Percentiles rank a stretch among this genome's conserved stretches.
Evolutionary conservation across 805 yeast genomes (phyloP).

Genomic region (Komagataella populi): DNA sequence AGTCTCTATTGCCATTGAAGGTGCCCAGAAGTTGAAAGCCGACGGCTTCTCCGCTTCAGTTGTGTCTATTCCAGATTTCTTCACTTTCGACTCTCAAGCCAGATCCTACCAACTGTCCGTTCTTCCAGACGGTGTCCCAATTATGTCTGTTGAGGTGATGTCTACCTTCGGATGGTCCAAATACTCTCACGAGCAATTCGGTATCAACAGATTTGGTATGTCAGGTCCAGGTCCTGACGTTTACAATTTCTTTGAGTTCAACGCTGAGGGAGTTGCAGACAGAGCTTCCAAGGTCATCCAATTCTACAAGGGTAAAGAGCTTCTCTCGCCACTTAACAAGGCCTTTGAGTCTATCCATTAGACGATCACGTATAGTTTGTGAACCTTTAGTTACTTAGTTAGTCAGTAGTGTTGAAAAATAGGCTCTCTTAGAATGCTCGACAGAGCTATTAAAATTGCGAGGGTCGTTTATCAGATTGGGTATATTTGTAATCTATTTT

Average conservation of each 20-base stretch:
- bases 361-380: conserved; percentile 1
- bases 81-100: conserved; percentile 77
- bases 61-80: conserved; percentile 89
- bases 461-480: conserved; percentile 1
- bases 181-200: conserved; percentile 94
- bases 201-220: conserved; percentile 92
- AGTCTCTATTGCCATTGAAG: conserved; percentile 70
- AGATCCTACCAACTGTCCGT: conserved; percentile 71
- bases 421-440: background rate
- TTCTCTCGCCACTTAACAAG: conserved; percentile 63
- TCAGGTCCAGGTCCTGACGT: conserved; percentile 82
- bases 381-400: background rate
- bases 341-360: conserved; percentile 40
- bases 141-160: conserved; percentile 88
- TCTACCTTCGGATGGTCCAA: conserved; percentile 86
- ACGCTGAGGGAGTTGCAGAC: conserved; percentile 82
- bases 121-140: conserved; percentile 90
- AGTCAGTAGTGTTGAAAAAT: background rate
- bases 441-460: background rate
- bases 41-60: conserved; percentile 65
- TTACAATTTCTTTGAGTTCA: conserved; percentile 79
- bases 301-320: conserved; percentile 67
- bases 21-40: conserved; percentile 57
- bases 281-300: conserved; percentile 71
- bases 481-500: no score